Conservation (phyloP, 2,329 filamentous ascomycete genomes). For the Fusarium agapanthi region DNA sequence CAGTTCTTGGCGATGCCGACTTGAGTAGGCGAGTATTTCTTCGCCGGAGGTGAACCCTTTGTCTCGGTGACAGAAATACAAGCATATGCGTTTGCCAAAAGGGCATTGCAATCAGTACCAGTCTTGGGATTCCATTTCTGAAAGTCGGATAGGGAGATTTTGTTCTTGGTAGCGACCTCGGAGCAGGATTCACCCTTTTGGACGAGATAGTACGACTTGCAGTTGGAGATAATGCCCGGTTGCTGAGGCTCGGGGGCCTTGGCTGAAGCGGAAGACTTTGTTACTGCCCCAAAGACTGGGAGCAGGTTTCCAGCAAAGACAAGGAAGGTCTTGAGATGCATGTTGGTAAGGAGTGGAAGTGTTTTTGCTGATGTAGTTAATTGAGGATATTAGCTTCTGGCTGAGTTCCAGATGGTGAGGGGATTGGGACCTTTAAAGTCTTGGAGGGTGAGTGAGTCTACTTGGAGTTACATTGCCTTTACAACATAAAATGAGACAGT, state of each 20-base stretch:
- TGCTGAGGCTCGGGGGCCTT: background rate
- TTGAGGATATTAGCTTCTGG: no score
- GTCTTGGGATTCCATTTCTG: background rate
- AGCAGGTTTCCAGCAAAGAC: background rate
- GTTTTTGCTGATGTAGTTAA: no score
- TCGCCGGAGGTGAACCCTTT: background rate
- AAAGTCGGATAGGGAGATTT: background rate
- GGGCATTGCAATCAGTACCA: background rate
- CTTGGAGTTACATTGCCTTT: background rate
- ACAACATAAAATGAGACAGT: background rate
- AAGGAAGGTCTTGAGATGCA: background rate
- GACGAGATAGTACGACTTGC: background rate
- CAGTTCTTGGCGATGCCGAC: background rate
- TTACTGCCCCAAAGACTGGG: background rate
- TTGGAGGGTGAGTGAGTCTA: no score
- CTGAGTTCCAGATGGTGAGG: rapidly evolving
- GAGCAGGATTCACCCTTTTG: background rate
- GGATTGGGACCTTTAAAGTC: rapidly evolving
- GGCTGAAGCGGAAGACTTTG: background rate
- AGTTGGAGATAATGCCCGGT: background rate
- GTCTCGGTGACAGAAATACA: background rate
- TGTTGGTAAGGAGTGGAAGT: background rate
- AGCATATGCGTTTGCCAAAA: background rate
- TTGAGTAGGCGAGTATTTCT: background rate
- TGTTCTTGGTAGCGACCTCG: background rate